Base-by-base conservation (phyloP, 768 basidiomycete genomes). In the Chiua virens region DNA sequence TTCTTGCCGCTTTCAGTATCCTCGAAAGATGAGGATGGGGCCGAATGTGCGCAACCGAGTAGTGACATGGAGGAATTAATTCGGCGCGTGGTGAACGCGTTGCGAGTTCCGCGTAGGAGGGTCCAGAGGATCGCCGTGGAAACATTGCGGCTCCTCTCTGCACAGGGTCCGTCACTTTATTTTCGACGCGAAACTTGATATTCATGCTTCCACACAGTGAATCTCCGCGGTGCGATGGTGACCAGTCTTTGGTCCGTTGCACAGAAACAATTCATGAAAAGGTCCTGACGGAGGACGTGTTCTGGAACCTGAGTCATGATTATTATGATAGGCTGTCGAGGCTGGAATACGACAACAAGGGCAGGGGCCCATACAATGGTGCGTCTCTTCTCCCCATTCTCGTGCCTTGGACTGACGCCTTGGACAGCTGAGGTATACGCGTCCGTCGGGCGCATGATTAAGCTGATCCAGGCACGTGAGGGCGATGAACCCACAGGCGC, bases 351-450 rank as follows among this genome's bases (percentile, higher is more conserved):
- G 57, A 56, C 30, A 51, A 55, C 21, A 53, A 51, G 36, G 47
- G 44, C 2, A 54, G 28, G 48, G 30, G 30, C 13, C 30, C 30
- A 3, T 11, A 30, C 13, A 30, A 30, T 10, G 30, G 30, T 30
- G 30, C 30, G 30, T 15, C 2, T 30, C 40, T 17, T 2, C 13
- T 10, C 20, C n/a, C 9, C 14, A 4, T 23, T 21, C 3, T 18
- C 43, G 27, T 11, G 10, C 11, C 5, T 35, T 48, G 30, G 30
- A 30, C 30, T 30, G 30, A 30, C 30, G 17, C 18, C 10, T 11
- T 13, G 11, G 11, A n/a, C 49, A 65, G 64, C 41, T 1, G 64
- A 65, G 43, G 64, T 66, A 13, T 64, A 59, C 35, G 49, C 56
- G 22, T 53, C 57, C 1, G 53, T 66, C 15, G 53, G 62, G 11